These are phyloP conservation scores for Fusarium solani-melongenae DNA, from an alignment of 2,329 filamentous ascomycete genomes.

Conservation along the genomic window DNA sequence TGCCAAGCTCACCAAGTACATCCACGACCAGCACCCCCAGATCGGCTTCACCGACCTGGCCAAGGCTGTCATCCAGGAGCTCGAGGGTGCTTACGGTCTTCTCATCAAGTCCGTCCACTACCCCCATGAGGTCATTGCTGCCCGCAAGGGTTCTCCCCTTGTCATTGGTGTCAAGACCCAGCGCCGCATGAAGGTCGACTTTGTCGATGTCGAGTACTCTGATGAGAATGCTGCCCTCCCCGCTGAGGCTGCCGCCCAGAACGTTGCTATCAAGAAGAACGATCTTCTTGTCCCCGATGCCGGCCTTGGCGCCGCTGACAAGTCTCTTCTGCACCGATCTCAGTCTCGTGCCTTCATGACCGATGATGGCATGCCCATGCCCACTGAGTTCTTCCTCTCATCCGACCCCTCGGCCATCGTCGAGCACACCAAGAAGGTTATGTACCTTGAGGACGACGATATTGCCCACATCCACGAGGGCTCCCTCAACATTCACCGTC, in stretches of 20 bases:
- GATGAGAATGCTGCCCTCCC: constrained; percentile 86
- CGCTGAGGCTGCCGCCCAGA: constrained; percentile 95
- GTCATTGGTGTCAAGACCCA: constrained; percentile 97
- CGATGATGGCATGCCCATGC: constrained; percentile 97
- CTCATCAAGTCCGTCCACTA: constrained; percentile 99
- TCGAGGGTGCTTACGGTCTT: constrained; percentile 96
- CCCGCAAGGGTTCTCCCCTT: constrained; percentile 96
- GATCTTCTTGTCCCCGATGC: constrained; percentile 73
- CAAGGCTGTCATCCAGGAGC: constrained; percentile 98
- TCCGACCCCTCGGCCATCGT: constrained; percentile 98
- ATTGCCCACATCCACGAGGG: constrained; percentile 99
- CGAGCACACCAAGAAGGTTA: constrained; percentile 99
- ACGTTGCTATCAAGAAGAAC: constrained; percentile 94
- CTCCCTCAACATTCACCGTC: constrained; percentile 97
- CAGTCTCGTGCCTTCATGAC: constrained; percentile 99
- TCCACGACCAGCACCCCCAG: constrained; percentile 92
- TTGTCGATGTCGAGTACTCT: constrained; percentile 97
- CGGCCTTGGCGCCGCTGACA: constrained; percentile 86
- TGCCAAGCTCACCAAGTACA: constrained; percentile 98
- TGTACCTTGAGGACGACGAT: constrained; percentile 99
- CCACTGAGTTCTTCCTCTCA: constrained; percentile 98
- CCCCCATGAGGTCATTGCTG: constrained; percentile 96
- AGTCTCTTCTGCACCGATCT: constrained; percentile 96
- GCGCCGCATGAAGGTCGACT: constrained; percentile 99
- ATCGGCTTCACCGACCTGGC: constrained; percentile 96